Percentiles rank a stretch among this genome's conserved stretches.
phyloP scores from a whole-genome alignment of 768 basidiomycete genomes.

The Xerocomus brunneocitrinus region DNA sequence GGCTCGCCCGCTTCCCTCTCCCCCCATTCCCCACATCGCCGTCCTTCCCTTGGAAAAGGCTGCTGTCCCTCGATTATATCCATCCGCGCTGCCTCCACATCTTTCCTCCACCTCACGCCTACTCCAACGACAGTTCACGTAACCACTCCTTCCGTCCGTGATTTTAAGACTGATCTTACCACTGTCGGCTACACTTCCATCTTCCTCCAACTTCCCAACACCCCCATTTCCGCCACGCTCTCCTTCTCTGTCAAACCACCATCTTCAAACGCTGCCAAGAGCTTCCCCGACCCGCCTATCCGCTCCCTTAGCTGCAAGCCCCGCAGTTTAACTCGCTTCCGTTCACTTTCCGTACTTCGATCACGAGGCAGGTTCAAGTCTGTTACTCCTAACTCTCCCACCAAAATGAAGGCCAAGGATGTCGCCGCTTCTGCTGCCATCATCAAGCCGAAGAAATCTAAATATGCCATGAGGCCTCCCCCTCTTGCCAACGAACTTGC shows the following conservation, averaged over 20 bases:
- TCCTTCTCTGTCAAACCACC: slow-evolving; percentile 8
- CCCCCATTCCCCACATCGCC: slow-evolving; percentile 37
- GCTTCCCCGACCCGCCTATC: slow-evolving; percentile 16
- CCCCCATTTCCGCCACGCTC: slow-evolving; percentile 33
- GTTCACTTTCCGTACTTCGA: slow-evolving; percentile 49
- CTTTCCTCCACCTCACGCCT: slow-evolving; percentile 42
- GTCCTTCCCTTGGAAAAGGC: slow-evolving; percentile 27
- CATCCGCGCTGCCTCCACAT: slow-evolving; percentile 38
- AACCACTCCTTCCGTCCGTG: slow-evolving; percentile 41
- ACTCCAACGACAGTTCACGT: slow-evolving; percentile 35
- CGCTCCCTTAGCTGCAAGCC: slow-evolving; percentile 8
- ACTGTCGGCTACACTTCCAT: slow-evolving; percentile 62
- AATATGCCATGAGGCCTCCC: slow-evolving; percentile 42
- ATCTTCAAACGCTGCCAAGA: slow-evolving; percentile 3
- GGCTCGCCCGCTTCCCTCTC: slow-evolving; percentile 54
- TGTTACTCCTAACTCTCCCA: slow-evolving; percentile 24
- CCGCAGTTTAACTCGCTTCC: slow-evolving; percentile 41
- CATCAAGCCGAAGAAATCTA: slow-evolving; percentile 49
- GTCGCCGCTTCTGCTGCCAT: slow-evolving; percentile 25
- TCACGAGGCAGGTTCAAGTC: slow-evolving; percentile 37
- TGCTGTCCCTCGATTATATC: slow-evolving; percentile 38
- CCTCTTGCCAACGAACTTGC: slow-evolving; percentile 64
- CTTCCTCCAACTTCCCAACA: slow-evolving; percentile 55
- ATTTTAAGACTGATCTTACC: slow-evolving; percentile 52
- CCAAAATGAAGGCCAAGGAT: slow-evolving; percentile 19